Evolutionary conservation across 805 yeast species (phyloP), one percentile per base, ranked within the genome.

Genomic region (Scheffersomyces coipomensis): DNA sequence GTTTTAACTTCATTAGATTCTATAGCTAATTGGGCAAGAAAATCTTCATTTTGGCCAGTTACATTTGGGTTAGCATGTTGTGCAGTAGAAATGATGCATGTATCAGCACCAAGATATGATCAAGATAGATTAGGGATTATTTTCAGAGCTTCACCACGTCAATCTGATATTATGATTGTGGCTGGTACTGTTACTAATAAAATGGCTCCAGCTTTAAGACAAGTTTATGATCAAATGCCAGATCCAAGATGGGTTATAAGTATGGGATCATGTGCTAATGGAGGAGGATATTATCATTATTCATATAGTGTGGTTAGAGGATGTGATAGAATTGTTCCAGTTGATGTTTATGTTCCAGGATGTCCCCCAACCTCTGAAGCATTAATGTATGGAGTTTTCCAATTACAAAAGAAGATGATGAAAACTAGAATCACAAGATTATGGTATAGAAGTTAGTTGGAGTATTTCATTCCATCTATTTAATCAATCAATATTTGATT

Each of bases 51-150:
- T 63, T 87, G 96, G 96, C 96, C 96, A 7, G 90, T 86, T 33
- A 87, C 96, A 26, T 87, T 87, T 64, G 96, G 96, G 24, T 72
- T 87, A 56, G 95, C 95, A 7, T 87, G 96, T 67, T 87, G 96
- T 72, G 96, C 96, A 45, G 95, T 87, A 30, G 96, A 87, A 67
- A 87, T 87, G 96, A 87, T 87, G 96, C 96, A 87, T 61, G 85
- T 84, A 27, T 87, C 95, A 19, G 81, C 95, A 42, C 95, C 96
- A 45, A 75, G 96, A 58, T 87, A 87, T 64, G 96, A 87, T 66
- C 95, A 88, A 68, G 96, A 87, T 71, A 80, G 96, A 62, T 73
- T 87, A 60, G 96, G 96, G 55, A 87, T 87, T 55, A 87, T 87
- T 76, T 87, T 87, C 79, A 83, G 96, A 73, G 95, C 93, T 23